Conservation (phyloP, 2,329 filamentous ascomycete genomes). For the Xylaria polymorpha region DNA sequence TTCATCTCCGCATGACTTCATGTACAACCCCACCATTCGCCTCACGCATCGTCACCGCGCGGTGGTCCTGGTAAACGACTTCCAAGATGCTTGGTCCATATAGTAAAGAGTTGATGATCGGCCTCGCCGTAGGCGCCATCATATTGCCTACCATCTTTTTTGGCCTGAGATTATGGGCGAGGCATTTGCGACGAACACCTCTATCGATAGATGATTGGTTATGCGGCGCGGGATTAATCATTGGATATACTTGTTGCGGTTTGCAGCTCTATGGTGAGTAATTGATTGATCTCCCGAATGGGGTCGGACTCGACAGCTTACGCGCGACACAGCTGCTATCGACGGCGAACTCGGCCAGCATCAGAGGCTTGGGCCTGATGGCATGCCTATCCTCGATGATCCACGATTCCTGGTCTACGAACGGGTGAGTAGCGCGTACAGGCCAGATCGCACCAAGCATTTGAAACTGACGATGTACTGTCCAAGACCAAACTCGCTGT, state of each 20-base stretch:
- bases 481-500: constrained; percentile 42
- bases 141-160: constrained; percentile 38
- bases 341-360: constrained; percentile 41
- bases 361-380: constrained; percentile 35
- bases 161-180: constrained; percentile 38
- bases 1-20: constrained; percentile 4
- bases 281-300: not conserved
- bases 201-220: constrained; percentile 37
- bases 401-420: constrained; percentile 41
- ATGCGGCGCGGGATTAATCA: constrained; percentile 24
- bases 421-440: constrained; percentile 32
- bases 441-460: not conserved
- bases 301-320: not conserved
- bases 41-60: constrained; percentile 11
- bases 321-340: constrained; percentile 31
- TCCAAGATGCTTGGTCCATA: constrained; percentile 22
- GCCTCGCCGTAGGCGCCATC: constrained; percentile 37
- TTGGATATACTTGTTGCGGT: constrained; percentile 33
- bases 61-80: not conserved
- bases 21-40: constrained; percentile 8
- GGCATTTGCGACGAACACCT: constrained; percentile 24
- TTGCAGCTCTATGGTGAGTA: constrained; percentile 35
- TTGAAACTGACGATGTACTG: not conserved
- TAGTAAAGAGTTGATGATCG: constrained; percentile 39
- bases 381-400: constrained; percentile 39